phyloP scores from a whole-genome alignment of 2,329 filamentous ascomycete genomes.

The Dactylellina parvicollis region DNA sequence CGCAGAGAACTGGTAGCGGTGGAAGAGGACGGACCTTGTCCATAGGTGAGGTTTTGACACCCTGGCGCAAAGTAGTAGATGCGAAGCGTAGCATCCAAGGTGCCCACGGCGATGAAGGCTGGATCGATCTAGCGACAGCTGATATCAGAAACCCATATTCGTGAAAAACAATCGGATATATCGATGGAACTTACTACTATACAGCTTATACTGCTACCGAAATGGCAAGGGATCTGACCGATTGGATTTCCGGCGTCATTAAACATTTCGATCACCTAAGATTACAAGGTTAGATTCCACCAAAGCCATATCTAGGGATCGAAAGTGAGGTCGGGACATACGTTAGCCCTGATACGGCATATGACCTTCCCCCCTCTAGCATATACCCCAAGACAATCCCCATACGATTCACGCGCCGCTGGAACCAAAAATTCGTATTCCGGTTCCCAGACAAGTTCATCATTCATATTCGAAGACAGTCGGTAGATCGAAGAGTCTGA shows the following conservation, averaged over 20 bases:
- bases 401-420: not conserved
- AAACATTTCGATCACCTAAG: slow-evolving; percentile 42
- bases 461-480: slow-evolving; percentile 13
- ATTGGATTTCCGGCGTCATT: slow-evolving; percentile 16
- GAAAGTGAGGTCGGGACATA: slow-evolving; percentile 2
- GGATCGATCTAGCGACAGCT: slow-evolving; percentile 35
- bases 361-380: slow-evolving; percentile 40
- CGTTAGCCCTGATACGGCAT: slow-evolving; percentile 32
- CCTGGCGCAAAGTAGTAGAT: slow-evolving; percentile 51
- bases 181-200: slow-evolving; percentile 23
- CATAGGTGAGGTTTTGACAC: slow-evolving; percentile 22
- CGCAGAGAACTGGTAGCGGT: slow-evolving; percentile 34
- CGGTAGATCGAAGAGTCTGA: slow-evolving; percentile 45
- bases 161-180: not conserved
- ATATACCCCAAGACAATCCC: slow-evolving; percentile 19
- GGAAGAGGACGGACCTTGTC: slow-evolving; percentile 54
- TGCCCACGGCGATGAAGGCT: slow-evolving; percentile 47
- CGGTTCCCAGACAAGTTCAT: slow-evolving; percentile 43
- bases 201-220: slow-evolving; percentile 36
- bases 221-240: slow-evolving; percentile 13
- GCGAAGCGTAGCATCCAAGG: slow-evolving; percentile 26
- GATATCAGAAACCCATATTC: not conserved
- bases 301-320: not conserved
- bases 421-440: slow-evolving; percentile 20
- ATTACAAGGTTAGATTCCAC: not conserved